A percentile compares a stretch with the other conserved stretches of the same genome.
These are phyloP conservation scores for Vigna hirtella DNA, from an alignment of 306 rosid species.

Conservation along the genomic window DNA sequence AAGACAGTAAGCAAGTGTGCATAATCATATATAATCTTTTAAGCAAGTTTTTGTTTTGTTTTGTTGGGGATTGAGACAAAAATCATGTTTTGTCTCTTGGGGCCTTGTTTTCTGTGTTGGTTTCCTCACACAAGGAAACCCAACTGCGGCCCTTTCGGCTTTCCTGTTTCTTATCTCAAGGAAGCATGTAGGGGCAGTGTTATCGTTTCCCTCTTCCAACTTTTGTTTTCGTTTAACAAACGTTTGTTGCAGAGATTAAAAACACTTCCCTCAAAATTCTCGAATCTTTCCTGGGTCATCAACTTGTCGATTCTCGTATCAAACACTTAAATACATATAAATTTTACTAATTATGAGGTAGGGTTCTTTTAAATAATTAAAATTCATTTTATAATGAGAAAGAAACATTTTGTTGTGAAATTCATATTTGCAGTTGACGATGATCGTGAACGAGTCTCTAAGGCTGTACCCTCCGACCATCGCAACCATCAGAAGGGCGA, in stretches of 20 bases:
- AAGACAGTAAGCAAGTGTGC: conserved; percentile 63
- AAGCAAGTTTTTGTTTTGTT: not conserved
- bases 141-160: not conserved
- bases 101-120: conserved; percentile 6
- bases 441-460: conserved; percentile 79
- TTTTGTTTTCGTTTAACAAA: conserved; percentile 9
- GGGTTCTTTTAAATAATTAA: too few species aligned
- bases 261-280: not conserved
- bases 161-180: not conserved
- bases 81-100: conserved; percentile 8
- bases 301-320: not conserved
- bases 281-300: not conserved
- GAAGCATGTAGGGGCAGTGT: conserved; percentile 13
- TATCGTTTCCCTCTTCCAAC: not conserved
- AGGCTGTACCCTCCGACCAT: conserved; percentile 80
- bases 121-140: conserved; percentile 15
- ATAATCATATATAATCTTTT: not conserved
- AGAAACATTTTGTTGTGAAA: too few species aligned
- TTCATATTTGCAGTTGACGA: conserved; percentile 56
- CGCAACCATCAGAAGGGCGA: conserved; percentile 74
- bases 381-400: too few species aligned
- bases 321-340: too few species aligned
- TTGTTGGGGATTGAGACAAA: conserved; percentile 1
- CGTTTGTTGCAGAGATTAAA: too few species aligned
- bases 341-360: too few species aligned